phyloP scores from a whole-genome alignment of 192 early-diverging fungal genomes.

The Phlyctochytrium bullatum region DNA sequence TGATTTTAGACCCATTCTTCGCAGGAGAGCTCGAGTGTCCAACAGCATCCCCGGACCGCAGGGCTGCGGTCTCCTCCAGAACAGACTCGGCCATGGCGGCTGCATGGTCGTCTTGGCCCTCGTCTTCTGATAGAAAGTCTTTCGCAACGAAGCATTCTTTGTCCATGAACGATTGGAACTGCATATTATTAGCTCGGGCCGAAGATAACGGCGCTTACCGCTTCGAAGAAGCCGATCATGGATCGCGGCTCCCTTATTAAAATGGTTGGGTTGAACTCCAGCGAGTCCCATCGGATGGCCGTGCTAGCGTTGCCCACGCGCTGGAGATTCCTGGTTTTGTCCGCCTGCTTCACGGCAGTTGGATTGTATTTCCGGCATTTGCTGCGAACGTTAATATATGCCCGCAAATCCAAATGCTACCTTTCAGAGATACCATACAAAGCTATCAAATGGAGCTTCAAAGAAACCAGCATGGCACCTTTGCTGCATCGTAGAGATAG shows the following conservation, averaged over 20 bases:
- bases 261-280: not conserved
- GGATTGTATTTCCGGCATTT: constrained; percentile 29
- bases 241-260: not conserved
- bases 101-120: not conserved
- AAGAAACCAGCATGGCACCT: constrained; percentile 56
- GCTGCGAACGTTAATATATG: not conserved
- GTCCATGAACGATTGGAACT: not conserved
- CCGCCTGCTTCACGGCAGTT: constrained; percentile 4
- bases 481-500: constrained; percentile 57
- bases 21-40: too few species aligned
- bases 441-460: constrained; percentile 63
- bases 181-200: not conserved
- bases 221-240: not conserved
- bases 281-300: not conserved
- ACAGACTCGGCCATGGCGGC: too few species aligned
- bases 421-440: constrained; percentile 49
- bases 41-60: too few species aligned
- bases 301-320: not conserved
- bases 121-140: not conserved
- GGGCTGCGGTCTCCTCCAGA: too few species aligned
- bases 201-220: not conserved
- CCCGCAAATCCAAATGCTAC: constrained; percentile 1
- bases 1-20: too few species aligned
- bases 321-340: not conserved
- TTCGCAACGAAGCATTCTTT: not conserved